phyloP scores from a whole-genome alignment of 2,329 filamentous ascomycete genomes.

The Clarireedia sp. region DNA sequence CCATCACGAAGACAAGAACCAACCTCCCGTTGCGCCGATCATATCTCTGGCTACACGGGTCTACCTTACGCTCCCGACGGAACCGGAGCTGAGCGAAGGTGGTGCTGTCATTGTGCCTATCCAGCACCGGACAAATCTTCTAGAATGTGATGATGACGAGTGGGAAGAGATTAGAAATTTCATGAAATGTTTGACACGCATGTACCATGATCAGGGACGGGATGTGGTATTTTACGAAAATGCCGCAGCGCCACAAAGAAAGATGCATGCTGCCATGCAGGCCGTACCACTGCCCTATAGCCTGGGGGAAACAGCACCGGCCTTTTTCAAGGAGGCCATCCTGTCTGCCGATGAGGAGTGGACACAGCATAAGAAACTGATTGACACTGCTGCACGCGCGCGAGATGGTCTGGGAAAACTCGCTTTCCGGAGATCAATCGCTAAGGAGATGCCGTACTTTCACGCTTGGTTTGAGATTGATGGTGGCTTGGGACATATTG shows the following conservation, averaged over 20 bases:
- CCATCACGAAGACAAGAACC: constrained; percentile 75
- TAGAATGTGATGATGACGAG: constrained; percentile 98
- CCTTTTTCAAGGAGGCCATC: constrained; percentile 94
- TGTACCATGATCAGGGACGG: constrained; percentile 89
- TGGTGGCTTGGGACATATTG: constrained; percentile 83
- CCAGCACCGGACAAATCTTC: constrained; percentile 76
- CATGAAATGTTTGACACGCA: constrained; percentile 89
- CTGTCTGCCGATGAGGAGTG: constrained; percentile 84
- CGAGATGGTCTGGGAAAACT: constrained; percentile 64
- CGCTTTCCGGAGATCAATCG: constrained; percentile 75
- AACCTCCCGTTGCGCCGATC: constrained; percentile 73
- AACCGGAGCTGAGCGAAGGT: constrained; percentile 77
- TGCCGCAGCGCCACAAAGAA: constrained; percentile 70
- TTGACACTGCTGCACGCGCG: constrained; percentile 68
- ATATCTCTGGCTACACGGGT: constrained; percentile 79
- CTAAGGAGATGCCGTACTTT: constrained; percentile 97
- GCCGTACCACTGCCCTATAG: constrained; percentile 84
- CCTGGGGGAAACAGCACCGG: constrained; percentile 83
- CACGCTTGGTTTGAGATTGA: constrained; percentile 94
- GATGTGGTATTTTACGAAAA: constrained; percentile 98
- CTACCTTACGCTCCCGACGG: constrained; percentile 81
- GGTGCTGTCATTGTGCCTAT: constrained; percentile 85
- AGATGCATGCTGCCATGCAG: constrained; percentile 76
- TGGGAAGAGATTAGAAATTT: constrained; percentile 99
- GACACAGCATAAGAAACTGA: constrained; percentile 90